Evolutionary conservation across 2,329 filamentous ascomycete genomes (phyloP), one percentile per base, ranked within the genome.

Genomic region (Pestalotiopsis sp.): DNA sequence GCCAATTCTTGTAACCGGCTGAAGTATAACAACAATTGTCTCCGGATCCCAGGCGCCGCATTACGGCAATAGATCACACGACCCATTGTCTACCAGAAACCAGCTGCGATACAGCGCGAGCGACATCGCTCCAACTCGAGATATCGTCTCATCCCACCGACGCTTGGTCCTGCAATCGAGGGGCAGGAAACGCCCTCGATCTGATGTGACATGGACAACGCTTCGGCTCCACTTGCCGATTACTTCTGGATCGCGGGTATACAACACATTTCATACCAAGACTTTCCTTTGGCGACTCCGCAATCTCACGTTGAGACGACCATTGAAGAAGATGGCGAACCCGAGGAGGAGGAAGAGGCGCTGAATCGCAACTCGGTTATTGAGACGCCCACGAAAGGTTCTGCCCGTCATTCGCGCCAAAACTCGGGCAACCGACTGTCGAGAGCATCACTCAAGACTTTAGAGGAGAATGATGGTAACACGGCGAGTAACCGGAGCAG

Each of bases 221-320:
- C 88, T 69, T 90, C 89, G 72, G 86, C 85, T 72, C 90, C 90
- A 77, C 84, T 92, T 78, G 90, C 90, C 80, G 90, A 92, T 80
- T 92, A 92, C 82, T 92, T 92, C 81, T 92, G 90, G 90, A 92
- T 92, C 78, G 90, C 90, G 73, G 90, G 90, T 76, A 85, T 92
- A 80, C 90, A 92, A 80, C 87, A 88, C 70, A 85, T 92, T 74
- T 86, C 87, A 68, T 91, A 92, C 82, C 85, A 89, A 71, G 90
- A 91, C 73, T 78, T 82, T 74, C 80, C 80, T 65, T 80, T 76
- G 58, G 77, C 80, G 65, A 72, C 76, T 72, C 69, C 81, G 71
- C 69, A 79, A 79, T 72, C 80, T 56, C 76, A 82, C 69, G 83
- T 89, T 73, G 87, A 89, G 69, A 83, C 84, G 23, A 90, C 88